A percentile compares a stretch with the other conserved stretches of the same genome.
phyloP scores from a whole-genome alignment of 1,284 basidiomycete genomes.

The Pyrrhoderma noxium region DNA sequence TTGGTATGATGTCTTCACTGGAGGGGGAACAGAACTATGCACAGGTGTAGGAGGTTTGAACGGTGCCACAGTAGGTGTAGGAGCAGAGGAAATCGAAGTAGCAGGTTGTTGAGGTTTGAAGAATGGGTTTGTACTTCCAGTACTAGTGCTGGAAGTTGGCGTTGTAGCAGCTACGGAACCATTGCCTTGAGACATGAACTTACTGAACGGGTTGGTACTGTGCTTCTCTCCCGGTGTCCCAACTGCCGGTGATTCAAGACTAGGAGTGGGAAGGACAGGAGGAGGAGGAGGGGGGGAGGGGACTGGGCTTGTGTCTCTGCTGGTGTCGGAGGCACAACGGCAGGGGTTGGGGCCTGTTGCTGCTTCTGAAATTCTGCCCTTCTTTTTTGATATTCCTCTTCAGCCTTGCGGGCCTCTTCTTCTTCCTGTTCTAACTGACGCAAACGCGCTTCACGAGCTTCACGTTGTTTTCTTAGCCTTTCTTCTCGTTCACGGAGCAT shows the following conservation, averaged over 20 bases:
- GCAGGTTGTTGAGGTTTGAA: slow-evolving; percentile 30
- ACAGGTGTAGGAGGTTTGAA: slow-evolving; percentile 21
- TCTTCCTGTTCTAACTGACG: slow-evolving; percentile 68
- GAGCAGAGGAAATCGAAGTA: too few relatives aligned
- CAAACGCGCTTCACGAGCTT: slow-evolving; percentile 55
- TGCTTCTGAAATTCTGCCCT: slow-evolving; percentile 26
- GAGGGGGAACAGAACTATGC: slow-evolving; percentile 39
- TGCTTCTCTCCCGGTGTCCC: slow-evolving; percentile 33
- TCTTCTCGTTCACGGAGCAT: slow-evolving; percentile 57
- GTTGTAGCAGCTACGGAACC: slow-evolving; percentile 23
- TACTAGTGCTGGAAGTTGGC: slow-evolving; percentile 22
- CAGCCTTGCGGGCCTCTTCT: slow-evolving; percentile 53
- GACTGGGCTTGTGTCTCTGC: slow-evolving; percentile 25
- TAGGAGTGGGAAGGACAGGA: slow-evolving; percentile 30
- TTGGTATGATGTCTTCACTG: slow-evolving; percentile 49
- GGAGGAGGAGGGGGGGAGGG: slow-evolving; percentile 23
- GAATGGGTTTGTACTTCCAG: slow-evolving; percentile 55
- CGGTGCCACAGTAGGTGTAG: slow-evolving; percentile 23
- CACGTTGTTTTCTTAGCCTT: slow-evolving; percentile 56
- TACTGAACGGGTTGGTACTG: slow-evolving; percentile 64
- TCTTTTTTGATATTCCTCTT: slow-evolving; percentile 46
- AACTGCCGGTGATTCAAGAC: slow-evolving; percentile 30
- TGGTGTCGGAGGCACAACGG: slow-evolving; percentile 28
- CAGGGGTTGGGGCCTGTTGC: slow-evolving; percentile 33
- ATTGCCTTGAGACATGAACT: slow-evolving; percentile 47